A percentile compares a stretch with the other conserved stretches of the same genome.
Conservation (phyloP, 2,329 filamentous ascomycete genomes). For the Colletotrichum sp. region DNA sequence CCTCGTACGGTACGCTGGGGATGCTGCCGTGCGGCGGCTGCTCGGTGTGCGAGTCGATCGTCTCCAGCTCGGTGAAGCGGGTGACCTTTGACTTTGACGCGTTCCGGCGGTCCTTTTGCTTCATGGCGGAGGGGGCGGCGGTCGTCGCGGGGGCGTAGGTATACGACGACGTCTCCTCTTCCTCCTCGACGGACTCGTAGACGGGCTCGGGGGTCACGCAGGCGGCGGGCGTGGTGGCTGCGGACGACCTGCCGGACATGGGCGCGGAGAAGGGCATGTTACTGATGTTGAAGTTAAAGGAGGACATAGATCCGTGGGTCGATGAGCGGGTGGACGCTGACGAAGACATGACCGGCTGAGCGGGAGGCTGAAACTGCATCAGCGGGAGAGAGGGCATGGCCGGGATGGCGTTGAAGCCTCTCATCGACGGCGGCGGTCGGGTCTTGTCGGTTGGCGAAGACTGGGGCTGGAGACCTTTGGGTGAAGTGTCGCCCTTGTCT, state of each 20-base stretch:
- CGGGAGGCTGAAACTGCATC: slow-evolving; percentile 1
- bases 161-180: neutral
- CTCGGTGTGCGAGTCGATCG: slow-evolving; percentile 32
- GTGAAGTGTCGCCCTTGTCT: slow-evolving; percentile 12
- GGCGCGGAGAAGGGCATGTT: slow-evolving; percentile 13
- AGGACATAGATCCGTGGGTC: slow-evolving; percentile 8
- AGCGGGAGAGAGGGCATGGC: neutral
- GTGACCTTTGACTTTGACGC: slow-evolving; percentile 26
- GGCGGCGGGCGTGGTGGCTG: slow-evolving; percentile 17
- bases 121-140: neutral
- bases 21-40: neutral
- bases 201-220: slow-evolving; percentile 17
- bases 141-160: neutral
- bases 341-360: slow-evolving; percentile 1
- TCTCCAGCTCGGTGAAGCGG: slow-evolving; percentile 35
- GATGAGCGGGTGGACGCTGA: slow-evolving; percentile 16
- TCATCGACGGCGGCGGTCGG: slow-evolving; percentile 33
- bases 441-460: neutral
- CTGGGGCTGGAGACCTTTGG: neutral
- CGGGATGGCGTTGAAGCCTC: slow-evolving; percentile 31
- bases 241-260: slow-evolving; percentile 17
- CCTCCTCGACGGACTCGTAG: slow-evolving; percentile 11
- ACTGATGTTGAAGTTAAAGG: slow-evolving; percentile 17
- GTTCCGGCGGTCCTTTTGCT: slow-evolving; percentile 25
- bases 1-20: neutral